A percentile compares a stretch with the other conserved stretches of the same genome.
These are phyloP conservation scores for Cladosporium sp. DNA, from an alignment of 2,329 filamentous ascomycete genomes.

Conservation along the genomic window DNA sequence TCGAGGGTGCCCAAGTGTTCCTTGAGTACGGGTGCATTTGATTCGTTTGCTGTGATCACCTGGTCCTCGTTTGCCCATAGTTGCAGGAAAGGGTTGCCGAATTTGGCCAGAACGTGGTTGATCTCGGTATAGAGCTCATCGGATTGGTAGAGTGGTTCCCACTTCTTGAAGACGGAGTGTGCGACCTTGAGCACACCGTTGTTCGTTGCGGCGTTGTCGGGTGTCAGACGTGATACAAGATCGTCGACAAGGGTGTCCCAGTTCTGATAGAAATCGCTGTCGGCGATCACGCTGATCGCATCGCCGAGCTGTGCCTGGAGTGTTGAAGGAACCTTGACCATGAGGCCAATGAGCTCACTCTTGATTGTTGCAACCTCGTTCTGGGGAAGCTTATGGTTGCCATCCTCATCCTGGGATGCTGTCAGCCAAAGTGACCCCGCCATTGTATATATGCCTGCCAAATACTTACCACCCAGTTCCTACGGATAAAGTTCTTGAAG, in stretches of 20 bases:
- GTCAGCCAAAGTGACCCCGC: conserved; percentile 23
- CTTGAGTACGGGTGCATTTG: conserved; percentile 72
- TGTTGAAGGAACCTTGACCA: conserved; percentile 85
- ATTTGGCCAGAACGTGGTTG: conserved; percentile 87
- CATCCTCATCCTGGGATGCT: conserved; percentile 72
- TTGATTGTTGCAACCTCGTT: conserved; percentile 91
- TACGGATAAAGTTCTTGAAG: conserved; percentile 98
- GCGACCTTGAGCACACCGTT: conserved; percentile 95
- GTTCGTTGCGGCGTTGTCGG: conserved; percentile 79
- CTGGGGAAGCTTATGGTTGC: conserved; percentile 81
- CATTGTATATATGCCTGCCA: background rate
- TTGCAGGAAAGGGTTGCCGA: conserved; percentile 78
- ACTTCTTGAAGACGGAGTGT: conserved; percentile 95
- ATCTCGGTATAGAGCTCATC: conserved; percentile 93
- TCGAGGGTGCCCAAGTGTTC: conserved; percentile 83
- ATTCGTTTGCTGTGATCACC: conserved; percentile 70
- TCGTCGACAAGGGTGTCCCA: conserved; percentile 97
- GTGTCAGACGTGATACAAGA: conserved; percentile 81
- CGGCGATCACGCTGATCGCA: conserved; percentile 93
- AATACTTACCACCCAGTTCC: conserved; percentile 76
- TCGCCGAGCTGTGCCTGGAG: conserved; percentile 95
- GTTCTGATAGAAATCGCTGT: conserved; percentile 93
- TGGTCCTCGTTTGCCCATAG: conserved; percentile 74
- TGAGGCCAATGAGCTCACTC: conserved; percentile 89
- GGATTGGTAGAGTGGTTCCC: conserved; percentile 90